These are phyloP conservation scores for Hypoxylon rickii DNA, from an alignment of 495 filamentous ascomycete genomes.

Conservation along the genomic window DNA sequence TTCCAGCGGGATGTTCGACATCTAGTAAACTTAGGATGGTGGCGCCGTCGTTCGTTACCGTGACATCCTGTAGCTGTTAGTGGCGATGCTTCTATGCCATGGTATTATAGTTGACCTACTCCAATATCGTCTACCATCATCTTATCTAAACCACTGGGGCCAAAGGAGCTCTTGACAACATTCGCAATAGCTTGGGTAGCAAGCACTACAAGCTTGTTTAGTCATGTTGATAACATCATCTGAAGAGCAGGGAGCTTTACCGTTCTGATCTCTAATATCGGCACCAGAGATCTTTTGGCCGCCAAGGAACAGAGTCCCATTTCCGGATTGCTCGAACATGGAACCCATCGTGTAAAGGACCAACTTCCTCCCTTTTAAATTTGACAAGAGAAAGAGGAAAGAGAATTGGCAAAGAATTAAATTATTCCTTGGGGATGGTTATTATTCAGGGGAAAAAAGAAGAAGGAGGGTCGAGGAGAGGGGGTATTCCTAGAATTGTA, in stretches of 20 bases:
- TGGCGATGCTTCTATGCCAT: conserved; percentile 9
- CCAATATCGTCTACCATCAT: conserved; percentile 99
- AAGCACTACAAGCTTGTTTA: conserved; percentile 62
- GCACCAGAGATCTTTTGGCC: conserved; percentile 92
- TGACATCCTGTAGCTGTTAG: conserved; percentile 74
- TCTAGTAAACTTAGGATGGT: conserved; percentile 94
- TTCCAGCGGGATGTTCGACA: conserved; percentile 96
- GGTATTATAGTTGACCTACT: conserved; percentile 53
- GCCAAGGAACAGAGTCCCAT: conserved; percentile 89
- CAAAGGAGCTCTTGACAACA: conserved; percentile 98
- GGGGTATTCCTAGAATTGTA: not conserved
- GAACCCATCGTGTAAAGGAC: conserved; percentile 66
- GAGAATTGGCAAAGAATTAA: too few relatives aligned
- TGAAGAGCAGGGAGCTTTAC: conserved; percentile 50
- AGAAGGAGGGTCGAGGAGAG: not conserved
- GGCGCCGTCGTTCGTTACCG: conserved; percentile 97
- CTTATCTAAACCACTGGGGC: conserved; percentile 95
- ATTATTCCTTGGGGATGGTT: too few relatives aligned
- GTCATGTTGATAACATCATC: conserved; percentile 10
- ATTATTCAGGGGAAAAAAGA: not conserved
- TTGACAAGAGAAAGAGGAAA: conserved; percentile 1
- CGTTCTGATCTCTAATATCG: conserved; percentile 96
- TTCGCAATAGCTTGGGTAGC: conserved; percentile 97
- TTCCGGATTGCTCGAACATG: conserved; percentile 86
- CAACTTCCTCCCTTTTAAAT: not conserved